phyloP scores from a whole-genome alignment of 176 grass and related monocot genomes.

The Aegilops sharonensis region DNA sequence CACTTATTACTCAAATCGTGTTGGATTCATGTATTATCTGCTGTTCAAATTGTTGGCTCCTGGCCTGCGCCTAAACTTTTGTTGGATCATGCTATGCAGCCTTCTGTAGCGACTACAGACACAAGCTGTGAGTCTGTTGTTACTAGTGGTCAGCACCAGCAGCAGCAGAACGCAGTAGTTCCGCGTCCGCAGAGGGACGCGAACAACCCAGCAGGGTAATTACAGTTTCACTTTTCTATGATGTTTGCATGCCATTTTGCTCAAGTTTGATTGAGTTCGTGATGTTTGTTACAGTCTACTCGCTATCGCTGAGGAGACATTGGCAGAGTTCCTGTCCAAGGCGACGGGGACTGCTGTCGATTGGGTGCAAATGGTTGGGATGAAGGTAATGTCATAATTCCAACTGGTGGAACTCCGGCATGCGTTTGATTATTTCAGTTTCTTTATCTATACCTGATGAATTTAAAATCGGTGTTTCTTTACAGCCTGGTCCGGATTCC shows the following conservation, averaged over 20 bases:
- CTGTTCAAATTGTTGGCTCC: not conserved
- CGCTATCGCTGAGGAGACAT: constrained; percentile 96
- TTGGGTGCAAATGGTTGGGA: constrained; percentile 99
- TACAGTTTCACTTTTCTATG: not conserved
- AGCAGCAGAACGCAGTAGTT: constrained; percentile 73
- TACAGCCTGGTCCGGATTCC: constrained; percentile 99
- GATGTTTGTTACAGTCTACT: constrained; percentile 63
- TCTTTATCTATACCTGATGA: not conserved
- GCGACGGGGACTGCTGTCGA: constrained; percentile 95
- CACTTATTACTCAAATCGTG: not conserved
- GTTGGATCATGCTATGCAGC: constrained; percentile 37
- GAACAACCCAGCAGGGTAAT: constrained; percentile 96
- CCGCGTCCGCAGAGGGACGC: constrained; percentile 75
- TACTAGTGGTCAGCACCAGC: constrained; percentile 89
- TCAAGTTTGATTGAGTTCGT: not conserved
- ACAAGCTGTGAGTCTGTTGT: constrained; percentile 97
- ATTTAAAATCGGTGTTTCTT: constrained; percentile 21
- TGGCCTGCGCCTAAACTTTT: constrained; percentile 10
- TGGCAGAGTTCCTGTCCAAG: constrained; percentile 98
- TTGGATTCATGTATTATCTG: not conserved
- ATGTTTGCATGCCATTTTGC: not conserved
- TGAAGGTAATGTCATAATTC: constrained; percentile 66
- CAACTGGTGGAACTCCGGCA: constrained; percentile 13
- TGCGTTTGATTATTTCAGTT: constrained; percentile 19
- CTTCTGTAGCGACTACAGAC: constrained; percentile 82